Base-by-base conservation (phyloP, 768 basidiomycete species). In the Boletus sp. region DNA sequence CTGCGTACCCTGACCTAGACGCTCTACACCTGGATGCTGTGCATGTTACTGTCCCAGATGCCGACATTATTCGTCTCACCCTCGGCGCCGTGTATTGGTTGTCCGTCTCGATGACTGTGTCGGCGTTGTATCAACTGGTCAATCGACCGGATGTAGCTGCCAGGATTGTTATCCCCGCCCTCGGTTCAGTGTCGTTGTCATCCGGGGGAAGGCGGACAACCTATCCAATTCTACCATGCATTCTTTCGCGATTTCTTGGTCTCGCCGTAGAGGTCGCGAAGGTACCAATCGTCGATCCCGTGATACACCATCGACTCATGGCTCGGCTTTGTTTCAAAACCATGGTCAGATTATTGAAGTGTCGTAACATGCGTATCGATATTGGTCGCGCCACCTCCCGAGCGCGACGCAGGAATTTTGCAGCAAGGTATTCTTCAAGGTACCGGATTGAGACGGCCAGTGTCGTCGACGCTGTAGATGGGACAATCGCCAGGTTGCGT, bases 201-300 rank as follows among this genome's bases (percentile, higher is more conserved):
- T 62, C 60, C 7, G 51, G 55, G 15, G 27, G n/a, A 56, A 37
- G 53, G 51, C 4, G 19, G 53, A n/a, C 54, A 63, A n/a, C 57
- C 54, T 11, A 51, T 63, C 30, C 62, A 61, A 19, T 62, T 63
- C 32, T 62, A 63, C 19, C 62, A 63, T 17, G 60, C 61, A 9
- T 61, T 60, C 23, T 63, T 63, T 48, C 58, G 61, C 3, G 60
- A 62, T 35, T 61, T 62, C 35, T 38, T 62, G 37, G 17, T 57
- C n/a, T 49, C 37, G 2, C 59, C 50, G 10, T 55, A 61, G 29
- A 43, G 61, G n/a, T 57, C n/a, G n/a, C n/a, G n/a, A n/a, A n/a
- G n/a, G n/a, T n/a, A n/a, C n/a, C n/a, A n/a, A n/a, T n/a, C n/a
- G n/a, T n/a, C n/a, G n/a, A n/a, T n/a, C n/a, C n/a, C n/a, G n/a